Conservation (phyloP, 2,329 filamentous ascomycete genomes). For the Exophiala xenobiotica region DNA sequence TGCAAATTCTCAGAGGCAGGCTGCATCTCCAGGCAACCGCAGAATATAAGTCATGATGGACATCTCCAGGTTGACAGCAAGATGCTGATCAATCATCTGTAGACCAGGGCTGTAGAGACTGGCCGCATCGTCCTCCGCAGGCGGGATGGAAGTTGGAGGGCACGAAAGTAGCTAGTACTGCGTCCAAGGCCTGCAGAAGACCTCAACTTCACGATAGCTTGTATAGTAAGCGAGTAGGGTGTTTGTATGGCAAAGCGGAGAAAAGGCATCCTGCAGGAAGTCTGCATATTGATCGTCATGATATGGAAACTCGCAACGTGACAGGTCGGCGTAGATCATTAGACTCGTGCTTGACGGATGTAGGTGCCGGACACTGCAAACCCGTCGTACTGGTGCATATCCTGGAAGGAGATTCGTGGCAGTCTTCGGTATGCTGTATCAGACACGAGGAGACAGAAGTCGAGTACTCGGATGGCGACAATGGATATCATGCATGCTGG, state of each 20-base stretch:
- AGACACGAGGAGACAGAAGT: too few species aligned
- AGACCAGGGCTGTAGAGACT: background rate
- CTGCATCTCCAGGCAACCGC: background rate
- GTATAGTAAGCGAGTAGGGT: background rate
- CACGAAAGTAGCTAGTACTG: background rate
- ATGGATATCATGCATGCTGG: too few species aligned
- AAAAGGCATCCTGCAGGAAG: background rate
- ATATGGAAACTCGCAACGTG: constrained; percentile 1
- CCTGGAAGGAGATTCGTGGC: too few species aligned
- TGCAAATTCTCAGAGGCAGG: background rate
- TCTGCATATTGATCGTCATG: constrained; percentile 4
- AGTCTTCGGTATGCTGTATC: too few species aligned
- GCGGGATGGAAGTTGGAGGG: background rate
- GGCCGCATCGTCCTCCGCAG: too few species aligned
- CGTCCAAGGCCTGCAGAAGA: background rate
- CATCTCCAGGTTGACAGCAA: background rate
- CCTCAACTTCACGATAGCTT: background rate
- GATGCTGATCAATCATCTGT: background rate
- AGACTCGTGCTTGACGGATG: background rate
- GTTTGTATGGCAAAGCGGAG: background rate
- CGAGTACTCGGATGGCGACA: too few species aligned
- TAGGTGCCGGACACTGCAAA: background rate
- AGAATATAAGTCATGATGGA: background rate
- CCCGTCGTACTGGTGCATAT: background rate
- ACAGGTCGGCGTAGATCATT: background rate